These are phyloP conservation scores for Podosphaera fusca DNA, from an alignment of 2,329 filamentous ascomycete species.

Conservation along the genomic window DNA sequence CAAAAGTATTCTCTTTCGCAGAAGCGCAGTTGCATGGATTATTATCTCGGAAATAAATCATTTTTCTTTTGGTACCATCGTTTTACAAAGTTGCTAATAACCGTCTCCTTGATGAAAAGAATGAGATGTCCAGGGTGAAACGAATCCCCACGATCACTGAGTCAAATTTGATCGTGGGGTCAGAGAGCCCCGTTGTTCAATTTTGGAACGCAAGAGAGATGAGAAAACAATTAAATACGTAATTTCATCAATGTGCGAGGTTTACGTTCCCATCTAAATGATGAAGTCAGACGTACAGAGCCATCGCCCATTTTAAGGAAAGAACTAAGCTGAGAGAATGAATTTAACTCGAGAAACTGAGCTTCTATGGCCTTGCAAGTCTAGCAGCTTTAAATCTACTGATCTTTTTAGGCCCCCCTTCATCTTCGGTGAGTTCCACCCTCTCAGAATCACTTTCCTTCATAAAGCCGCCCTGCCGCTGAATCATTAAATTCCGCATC, in stretches of 20 bases:
- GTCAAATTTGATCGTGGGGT: conserved; percentile 21
- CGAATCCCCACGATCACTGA: conserved; percentile 32
- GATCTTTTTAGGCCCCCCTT: conserved; percentile 36
- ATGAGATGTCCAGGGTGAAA: conserved; percentile 32
- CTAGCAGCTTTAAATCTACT: conserved; percentile 55
- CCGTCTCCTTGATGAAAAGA: background rate
- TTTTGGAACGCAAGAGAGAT: conserved; percentile 36
- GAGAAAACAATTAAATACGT: conserved; percentile 29
- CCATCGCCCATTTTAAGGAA: background rate
- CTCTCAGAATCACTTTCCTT: conserved; percentile 40
- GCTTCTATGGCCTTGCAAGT: conserved; percentile 27
- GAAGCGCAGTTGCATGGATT: too few species aligned
- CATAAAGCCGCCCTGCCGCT: conserved; percentile 61
- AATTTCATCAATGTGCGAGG: conserved; percentile 27
- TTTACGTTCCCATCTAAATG: conserved; percentile 19
- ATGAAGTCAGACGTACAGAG: background rate
- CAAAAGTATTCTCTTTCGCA: too few species aligned
- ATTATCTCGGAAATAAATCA: too few species aligned
- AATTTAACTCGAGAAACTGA: background rate
- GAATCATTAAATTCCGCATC: conserved; percentile 61
- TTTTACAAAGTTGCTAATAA: too few species aligned
- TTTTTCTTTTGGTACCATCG: too few species aligned
- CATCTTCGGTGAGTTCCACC: conserved; percentile 41
- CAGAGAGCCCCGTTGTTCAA: conserved; percentile 34
- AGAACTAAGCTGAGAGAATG: background rate